Evolutionary conservation across 805 yeast species (phyloP), one percentile per base, ranked within the genome.

Genomic region (Clavispora carvajalis): DNA sequence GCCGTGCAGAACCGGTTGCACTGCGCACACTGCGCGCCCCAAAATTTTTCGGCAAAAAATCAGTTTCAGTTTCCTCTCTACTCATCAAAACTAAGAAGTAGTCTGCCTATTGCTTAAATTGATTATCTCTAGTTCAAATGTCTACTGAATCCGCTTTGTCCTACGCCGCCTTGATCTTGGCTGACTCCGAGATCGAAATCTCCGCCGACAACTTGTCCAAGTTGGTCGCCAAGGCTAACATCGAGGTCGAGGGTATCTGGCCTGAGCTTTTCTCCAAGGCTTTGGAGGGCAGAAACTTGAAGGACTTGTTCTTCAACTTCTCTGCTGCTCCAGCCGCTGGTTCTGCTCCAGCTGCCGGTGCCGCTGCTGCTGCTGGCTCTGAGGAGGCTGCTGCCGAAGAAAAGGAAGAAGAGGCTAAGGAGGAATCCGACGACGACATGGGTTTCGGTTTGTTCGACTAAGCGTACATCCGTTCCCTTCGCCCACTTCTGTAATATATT

Each of bases 41-140:
- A 33, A 16, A 22, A 4, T 37, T 38, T 39, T 34, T 30, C 38
- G 13, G 40, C 18, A 35, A 40, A 43, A 38, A 39, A 15, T 28
- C 31, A 16, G 39, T 23, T 35, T 21, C 31, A 24, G 22, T 17
- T 31, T 24, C 33, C 22, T 22, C 36, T 28, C 39, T 43, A 46
- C 54, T 41, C 45, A 37, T 43, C 46, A 41, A 39, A 60, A 67
- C 70, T 65, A 67, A 69, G 72, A 65, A 54, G 60, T 69, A 69
- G 74, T 69, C 74, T 66, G 74, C 74, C 59, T 52, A 55, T 59
- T 49, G 74, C 73, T 69, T 69, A 69, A 69, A 65, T 55, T 57
- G 74, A 69, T 69, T 69, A 69, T 63, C 60, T 67, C 74, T 69
- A 69, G 73, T 69, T 63, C 31, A 50, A 58, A 69, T 69, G 74